Base-by-base conservation (phyloP, 257 asterid species). In the Avicennia marina region DNA sequence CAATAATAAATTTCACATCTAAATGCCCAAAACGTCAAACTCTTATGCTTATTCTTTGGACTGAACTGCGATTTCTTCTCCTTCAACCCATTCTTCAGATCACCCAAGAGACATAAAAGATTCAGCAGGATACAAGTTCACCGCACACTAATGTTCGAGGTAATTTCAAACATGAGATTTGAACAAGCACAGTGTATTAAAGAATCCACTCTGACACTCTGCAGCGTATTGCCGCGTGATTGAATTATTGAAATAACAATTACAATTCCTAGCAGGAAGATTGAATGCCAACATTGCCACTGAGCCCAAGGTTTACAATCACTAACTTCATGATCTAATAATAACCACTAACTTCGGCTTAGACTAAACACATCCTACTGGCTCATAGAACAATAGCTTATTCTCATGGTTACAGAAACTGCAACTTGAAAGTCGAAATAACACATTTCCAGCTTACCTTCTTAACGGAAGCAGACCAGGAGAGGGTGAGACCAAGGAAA, bases 401-500 rank as follows among this genome's bases (percentile, higher is more conserved):
- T 24, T 34, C 7, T 46, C 22, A 27, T 17, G 22, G 52, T 38
- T 27, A 36, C 34, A 52, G 10, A 31, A 58, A n/a, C 22, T 11
- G 27, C 52, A 4, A 29, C 34, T 29, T 4, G 13, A 36, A 36
- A 20, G 54, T 3, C 7, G 4, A 55, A 58, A 38, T 34, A 21
- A 42, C 16, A 13, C 31, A 19, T 11, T 16, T 47, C 11, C 15
- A 46, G n/a, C 16, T n/a, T 52, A 85, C 98, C 95, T 88, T 91
- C 77, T 85, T 88, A 48, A 89, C 89, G 10, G 96, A 88, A 36
- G 97, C 91, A 53, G 97, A 93, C 98, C 98, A 93, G 0, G 98
- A 93, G 51, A 93, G 94, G 33, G 78, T 63, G 57, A 93, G 95
- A 32, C 97, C 96, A 42, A 93, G 94, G 73, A 93, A 93, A 32